These are phyloP conservation scores for Breynia disticha DNA, from an alignment of 441 rosid genomes.

Conservation along the genomic window DNA sequence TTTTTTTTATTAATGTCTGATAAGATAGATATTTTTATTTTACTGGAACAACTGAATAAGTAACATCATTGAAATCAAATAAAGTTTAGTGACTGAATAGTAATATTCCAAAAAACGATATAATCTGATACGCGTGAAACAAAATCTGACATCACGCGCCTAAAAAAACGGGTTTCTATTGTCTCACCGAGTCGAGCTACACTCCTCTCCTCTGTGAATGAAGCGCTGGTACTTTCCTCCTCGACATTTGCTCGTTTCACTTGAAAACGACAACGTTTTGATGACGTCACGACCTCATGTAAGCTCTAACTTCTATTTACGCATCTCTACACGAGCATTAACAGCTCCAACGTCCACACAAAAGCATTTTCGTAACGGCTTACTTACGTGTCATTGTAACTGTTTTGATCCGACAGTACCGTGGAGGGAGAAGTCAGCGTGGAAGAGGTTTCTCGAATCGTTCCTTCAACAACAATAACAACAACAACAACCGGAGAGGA, in stretches of 20 bases:
- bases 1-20: no score
- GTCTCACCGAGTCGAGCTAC: no score
- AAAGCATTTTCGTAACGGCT: not conserved
- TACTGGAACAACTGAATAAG: no score
- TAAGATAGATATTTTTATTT: no score
- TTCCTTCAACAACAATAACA: slow-evolving; percentile 6
- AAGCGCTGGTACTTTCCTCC: slow-evolving; percentile 13
- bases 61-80: no score
- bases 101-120: no score
- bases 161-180: not conserved
- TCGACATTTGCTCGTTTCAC: slow-evolving; percentile 26
- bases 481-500: slow-evolving; percentile 25
- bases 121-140: not conserved
- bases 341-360: not conserved
- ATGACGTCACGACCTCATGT: slow-evolving; percentile 41
- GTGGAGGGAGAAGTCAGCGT: slow-evolving; percentile 39
- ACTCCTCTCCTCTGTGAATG: slow-evolving; percentile 10
- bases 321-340: no score
- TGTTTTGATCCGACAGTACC: slow-evolving; percentile 32
- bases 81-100: no score
- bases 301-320: slow-evolving; percentile 7
- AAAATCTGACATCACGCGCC: not conserved
- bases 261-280: slow-evolving; percentile 15
- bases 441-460: slow-evolving; percentile 46
- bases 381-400: not conserved